Evolutionary conservation across 2,329 filamentous ascomycete species (phyloP).

Genomic region (Venturiaceae sp.): DNA sequence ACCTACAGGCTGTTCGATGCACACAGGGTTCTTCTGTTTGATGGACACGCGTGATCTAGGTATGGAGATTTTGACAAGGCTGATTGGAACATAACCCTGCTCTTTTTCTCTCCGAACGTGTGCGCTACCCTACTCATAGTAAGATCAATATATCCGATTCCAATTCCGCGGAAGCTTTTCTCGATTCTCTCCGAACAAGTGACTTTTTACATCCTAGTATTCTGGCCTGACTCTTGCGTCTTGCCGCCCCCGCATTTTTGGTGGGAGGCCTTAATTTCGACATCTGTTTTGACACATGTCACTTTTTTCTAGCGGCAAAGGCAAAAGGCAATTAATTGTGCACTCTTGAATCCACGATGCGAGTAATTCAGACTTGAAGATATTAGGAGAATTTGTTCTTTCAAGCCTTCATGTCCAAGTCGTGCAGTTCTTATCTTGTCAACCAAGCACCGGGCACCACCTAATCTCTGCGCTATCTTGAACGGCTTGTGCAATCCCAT

Average conservation of each 20-base stretch:
- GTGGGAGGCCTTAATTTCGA: background rate
- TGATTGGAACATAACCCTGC: slow-evolving; percentile 2
- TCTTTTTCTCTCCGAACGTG: background rate
- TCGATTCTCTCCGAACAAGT: background rate
- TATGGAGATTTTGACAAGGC: background rate
- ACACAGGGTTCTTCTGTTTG: background rate
- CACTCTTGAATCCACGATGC: too few relatives aligned
- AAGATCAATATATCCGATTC: too few relatives aligned
- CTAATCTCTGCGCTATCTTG: too few relatives aligned
- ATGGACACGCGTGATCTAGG: background rate
- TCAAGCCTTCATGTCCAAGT: too few relatives aligned
- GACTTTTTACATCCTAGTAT: background rate
- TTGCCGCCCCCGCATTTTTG: background rate
- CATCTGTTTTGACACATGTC: background rate
- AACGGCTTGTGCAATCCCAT: too few relatives aligned
- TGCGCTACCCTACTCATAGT: background rate
- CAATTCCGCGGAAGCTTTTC: background rate
- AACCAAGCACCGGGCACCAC: too few relatives aligned
- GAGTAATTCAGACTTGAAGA: too few relatives aligned
- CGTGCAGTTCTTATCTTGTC: too few relatives aligned
- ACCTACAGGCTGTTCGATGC: background rate
- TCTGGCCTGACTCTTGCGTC: background rate
- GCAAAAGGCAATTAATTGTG: too few relatives aligned
- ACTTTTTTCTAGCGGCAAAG: too few relatives aligned
- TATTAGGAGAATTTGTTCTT: too few relatives aligned